Evolutionary conservation across 495 filamentous ascomycete genomes (phyloP), one percentile per base, ranked within the genome.

Genomic region (Pseudoneurospora amorphoporcata): DNA sequence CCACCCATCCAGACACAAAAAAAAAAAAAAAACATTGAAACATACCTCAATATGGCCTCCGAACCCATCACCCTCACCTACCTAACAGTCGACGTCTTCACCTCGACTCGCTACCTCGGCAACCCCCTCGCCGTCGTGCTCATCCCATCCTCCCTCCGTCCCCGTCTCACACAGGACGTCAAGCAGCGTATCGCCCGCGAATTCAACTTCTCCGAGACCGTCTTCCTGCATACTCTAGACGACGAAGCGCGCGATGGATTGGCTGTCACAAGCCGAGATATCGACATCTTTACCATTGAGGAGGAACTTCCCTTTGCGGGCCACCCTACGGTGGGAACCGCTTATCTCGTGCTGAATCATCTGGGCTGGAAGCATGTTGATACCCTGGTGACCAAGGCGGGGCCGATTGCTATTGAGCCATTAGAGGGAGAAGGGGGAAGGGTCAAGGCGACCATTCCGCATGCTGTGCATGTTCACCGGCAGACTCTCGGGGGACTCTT

Each of bases 151-250:
- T 53, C 71, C 32, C 43, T 77, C 23, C 78, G 75, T 29, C n/a
- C 32, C 17, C 70, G 19, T 29, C 75, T 88, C 70, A 76, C 79
- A 10, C 87, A 89, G 73, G 78, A 81, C 0, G 81, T 84, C 72
- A 92, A 92, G 75, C 91, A 90, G 80, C 79, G 75, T 58, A 90
- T 96, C 42, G 88, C 92, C 3, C 76, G 79, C 39, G 93, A 97
- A 81, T 95, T 95, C 89, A 95, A 95, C 74, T 85, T 93, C 75
- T 93, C 91, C 4, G 93, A 95, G 77, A 94, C 90, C 1, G 90
- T 94, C 70, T 97, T 95, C 81, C 81, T 95, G 16, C 88, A 93
- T 78, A 83, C 85, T 16, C 71, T 74, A n/a, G 41, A 72, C 39
- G 35, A 71, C 32, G 73, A 77, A 40, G 53, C 23, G 53, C 29